Evolutionary conservation across 208 protist genomes (phyloP), one percentile per base, ranked within the genome.

Genomic region (Jaenimonas drosophilae): DNA sequence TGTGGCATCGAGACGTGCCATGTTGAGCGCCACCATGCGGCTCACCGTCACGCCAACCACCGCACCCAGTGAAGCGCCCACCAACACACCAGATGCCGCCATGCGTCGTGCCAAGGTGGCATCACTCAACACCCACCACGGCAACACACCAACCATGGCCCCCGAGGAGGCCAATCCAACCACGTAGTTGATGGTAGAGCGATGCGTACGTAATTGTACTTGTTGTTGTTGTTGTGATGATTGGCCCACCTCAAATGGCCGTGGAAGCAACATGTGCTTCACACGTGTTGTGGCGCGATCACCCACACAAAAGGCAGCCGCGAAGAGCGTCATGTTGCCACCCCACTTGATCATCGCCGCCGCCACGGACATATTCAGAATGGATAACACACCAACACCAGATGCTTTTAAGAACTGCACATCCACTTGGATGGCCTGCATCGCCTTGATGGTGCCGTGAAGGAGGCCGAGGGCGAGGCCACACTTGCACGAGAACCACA

Each of bases 51-150:
- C 31, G 16, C 77, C 80, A 12, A 88, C 71, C 16, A 62, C 54
- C 45, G 81, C 23, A 5, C 84, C 84, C 20, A 89, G 64, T 0
- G 54, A 43, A 9, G 71, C 84, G 21, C 84, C 84, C 9, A 93
- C 51, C 27, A 60, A 63, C 4, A 66, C 46, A 9, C 84, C 84
- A 0, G 69, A 79, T 1, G 64, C 63, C 16, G 70, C 60, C 47
- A 92, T 64, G 20, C 84, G 84, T 20, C 64, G 30, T 3, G 79
- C 76, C 31, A 89, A 47, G 12, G 37, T 45, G 0, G 54, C 45
- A 41, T 92, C 84, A 31, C 60, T 70, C n/a, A 92, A 62, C 26
- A 92, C 64, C 80, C 84, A 92, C 77, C 84, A 92, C 49, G 84
- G 84, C 63, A 92, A 38, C 34, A 89, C 60, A 1, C 84, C 84